A percentile compares a stretch with the other conserved stretches of the same genome.
These are phyloP conservation scores for Hypomontagnella submonticulosa DNA, from an alignment of 495 filamentous ascomycete species.

Conservation along the genomic window DNA sequence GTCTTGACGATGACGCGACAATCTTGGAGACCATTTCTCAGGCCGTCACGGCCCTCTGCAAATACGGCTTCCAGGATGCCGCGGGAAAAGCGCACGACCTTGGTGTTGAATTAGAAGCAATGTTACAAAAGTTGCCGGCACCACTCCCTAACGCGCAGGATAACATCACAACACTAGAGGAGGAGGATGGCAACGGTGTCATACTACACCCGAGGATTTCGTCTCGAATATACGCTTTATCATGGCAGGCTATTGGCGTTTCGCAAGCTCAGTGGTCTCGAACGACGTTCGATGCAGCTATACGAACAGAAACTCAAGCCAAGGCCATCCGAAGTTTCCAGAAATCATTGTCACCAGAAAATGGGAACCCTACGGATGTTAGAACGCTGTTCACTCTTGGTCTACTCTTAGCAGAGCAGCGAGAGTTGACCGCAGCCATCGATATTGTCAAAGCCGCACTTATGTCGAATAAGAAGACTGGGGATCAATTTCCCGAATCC, in stretches of 20 bases:
- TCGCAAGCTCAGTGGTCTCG: conserved; percentile 87
- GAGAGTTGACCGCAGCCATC: conserved; percentile 80
- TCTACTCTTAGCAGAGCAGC: conserved; percentile 79
- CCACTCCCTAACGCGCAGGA: conserved; percentile 39
- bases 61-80: conserved; percentile 76
- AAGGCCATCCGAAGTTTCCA: conserved; percentile 79
- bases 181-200: conserved; percentile 50
- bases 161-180: conserved; percentile 39
- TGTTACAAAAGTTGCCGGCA: conserved; percentile 56
- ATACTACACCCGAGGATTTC: conserved; percentile 58
- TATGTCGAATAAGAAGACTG: conserved; percentile 53
- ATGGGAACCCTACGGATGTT: conserved; percentile 68
- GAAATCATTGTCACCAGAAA: conserved; percentile 72
- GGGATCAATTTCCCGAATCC: conserved; percentile 51
- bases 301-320: conserved; percentile 73
- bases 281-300: conserved; percentile 76
- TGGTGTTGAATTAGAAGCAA: conserved; percentile 70
- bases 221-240: conserved; percentile 66
- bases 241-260: conserved; percentile 84
- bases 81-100: conserved; percentile 81
- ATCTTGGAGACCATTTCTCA: conserved; percentile 80
- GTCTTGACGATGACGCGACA: conserved; percentile 79
- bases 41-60: conserved; percentile 82
- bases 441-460: conserved; percentile 73
- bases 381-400: conserved; percentile 83